These are phyloP conservation scores for Pyrus bretschneideri DNA, from an alignment of 306 rosid species.

Conservation along the genomic window DNA sequence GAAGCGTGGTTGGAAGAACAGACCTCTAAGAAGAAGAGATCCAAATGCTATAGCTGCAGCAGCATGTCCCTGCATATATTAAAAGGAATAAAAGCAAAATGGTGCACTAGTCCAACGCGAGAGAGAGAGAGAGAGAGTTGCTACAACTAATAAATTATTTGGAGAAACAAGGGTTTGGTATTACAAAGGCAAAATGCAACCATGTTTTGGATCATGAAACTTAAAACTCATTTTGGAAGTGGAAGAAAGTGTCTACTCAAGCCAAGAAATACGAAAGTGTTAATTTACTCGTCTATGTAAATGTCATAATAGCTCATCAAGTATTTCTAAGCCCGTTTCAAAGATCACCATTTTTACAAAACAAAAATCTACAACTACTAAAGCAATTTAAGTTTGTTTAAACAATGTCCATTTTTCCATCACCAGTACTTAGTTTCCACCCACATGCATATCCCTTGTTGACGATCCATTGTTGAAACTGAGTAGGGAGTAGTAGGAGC, in stretches of 20 bases:
- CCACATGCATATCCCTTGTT: background rate
- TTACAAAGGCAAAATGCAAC: background rate
- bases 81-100: background rate
- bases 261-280: background rate
- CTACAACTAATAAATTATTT: too few species aligned
- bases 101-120: background rate
- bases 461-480: background rate
- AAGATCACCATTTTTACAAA: background rate
- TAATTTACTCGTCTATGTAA: background rate
- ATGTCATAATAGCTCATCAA: background rate
- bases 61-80: constrained; percentile 63
- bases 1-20: constrained; percentile 12
- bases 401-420: background rate
- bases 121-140: too few species aligned
- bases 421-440: background rate
- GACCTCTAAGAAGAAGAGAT: constrained; percentile 89
- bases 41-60: constrained; percentile 94
- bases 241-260: background rate
- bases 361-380: background rate
- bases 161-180: background rate
- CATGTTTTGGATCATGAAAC: background rate
- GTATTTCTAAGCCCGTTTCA: background rate
- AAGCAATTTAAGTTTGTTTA: background rate
- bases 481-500: background rate
- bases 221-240: background rate